These are phyloP conservation scores for Sarocladium brachiariae DNA, from an alignment of 2,329 filamentous ascomycete genomes.

Conservation along the genomic window DNA sequence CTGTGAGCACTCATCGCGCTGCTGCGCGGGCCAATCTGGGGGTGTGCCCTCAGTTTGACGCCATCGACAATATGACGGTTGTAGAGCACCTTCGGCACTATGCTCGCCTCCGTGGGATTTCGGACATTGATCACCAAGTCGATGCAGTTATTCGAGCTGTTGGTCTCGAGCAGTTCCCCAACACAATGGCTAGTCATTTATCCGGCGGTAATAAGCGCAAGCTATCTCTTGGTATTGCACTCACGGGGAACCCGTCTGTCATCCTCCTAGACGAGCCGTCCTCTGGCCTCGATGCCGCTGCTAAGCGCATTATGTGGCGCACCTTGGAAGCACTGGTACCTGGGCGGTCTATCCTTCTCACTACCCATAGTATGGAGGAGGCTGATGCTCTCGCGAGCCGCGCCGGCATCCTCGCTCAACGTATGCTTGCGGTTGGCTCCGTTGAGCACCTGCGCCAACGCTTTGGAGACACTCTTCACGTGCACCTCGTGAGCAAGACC, in stretches of 20 bases:
- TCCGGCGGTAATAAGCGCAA: conserved; percentile 76
- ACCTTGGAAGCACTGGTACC: conserved; percentile 59
- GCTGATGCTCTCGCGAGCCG: conserved; percentile 62
- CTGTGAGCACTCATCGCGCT: conserved; percentile 57
- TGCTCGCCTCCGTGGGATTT: conserved; percentile 61
- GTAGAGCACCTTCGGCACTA: conserved; percentile 68
- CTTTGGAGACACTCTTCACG: conserved; percentile 67
- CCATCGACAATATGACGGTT: conserved; percentile 70
- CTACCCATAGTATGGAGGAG: conserved; percentile 77
- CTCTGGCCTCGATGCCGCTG: conserved; percentile 66
- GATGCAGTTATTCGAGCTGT: conserved; percentile 58
- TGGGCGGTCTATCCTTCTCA: conserved; percentile 62
- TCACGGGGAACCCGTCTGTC: conserved; percentile 69
- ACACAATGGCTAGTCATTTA: conserved; percentile 58
- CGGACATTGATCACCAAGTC: conserved; percentile 51
- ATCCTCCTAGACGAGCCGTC: conserved; percentile 70
- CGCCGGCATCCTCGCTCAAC: conserved; percentile 66
- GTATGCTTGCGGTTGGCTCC: conserved; percentile 73
- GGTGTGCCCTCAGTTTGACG: conserved; percentile 66
- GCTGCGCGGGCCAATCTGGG: conserved; percentile 59
- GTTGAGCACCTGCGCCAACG: conserved; percentile 59
- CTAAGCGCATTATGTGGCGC: conserved; percentile 70
- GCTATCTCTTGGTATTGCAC: conserved; percentile 63
- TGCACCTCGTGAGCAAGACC: conserved; percentile 65
- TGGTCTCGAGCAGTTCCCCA: conserved; percentile 53